Base-by-base conservation (phyloP, 306 rosid genomes). In the Castanea mollissima region DNA sequence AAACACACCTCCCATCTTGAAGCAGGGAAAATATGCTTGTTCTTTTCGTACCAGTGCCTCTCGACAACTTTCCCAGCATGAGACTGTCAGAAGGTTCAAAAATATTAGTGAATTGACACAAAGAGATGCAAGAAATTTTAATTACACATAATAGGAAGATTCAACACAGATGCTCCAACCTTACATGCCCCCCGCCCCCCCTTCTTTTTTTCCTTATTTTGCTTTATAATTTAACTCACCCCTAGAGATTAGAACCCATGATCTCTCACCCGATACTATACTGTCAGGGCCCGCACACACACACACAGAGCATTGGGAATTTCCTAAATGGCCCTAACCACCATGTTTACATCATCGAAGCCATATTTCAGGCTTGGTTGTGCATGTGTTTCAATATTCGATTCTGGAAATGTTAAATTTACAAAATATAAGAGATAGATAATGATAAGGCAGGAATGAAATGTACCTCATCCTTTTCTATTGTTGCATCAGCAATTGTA, bases 1-100 rank as follows among this genome's bases (percentile, higher is more conserved):
- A 64, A 64, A 71, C 49, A 21, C 58, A 91, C 99, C 98, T 95
- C 99, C 99, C 98, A 95, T 92, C 98, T 95, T 74, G 99, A 95
- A 80, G 99, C 98, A 55, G 98, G 99, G 81, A 92, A 95, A 65
- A 95, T 95, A 82, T 91, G 98, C 88, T 95, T 95, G 89, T 95
- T 95, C 92, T 92, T 95, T 85, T 95, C 99, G 73, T 92, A 95
- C 99, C 99, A 95, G 76, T 95, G 99, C 89, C 98, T 90, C 89
- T 92, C 97, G 16, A 92, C 99, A 76, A 95, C 99, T 77, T 95
- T 95, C 73, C 99, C 99, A 60, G 99, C 99, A 89, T 95, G 99
- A 72, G 99, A 95, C 99, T 95, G 89, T 74, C 44, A 64, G 68
- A 63, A 69, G 31, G 63, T 5, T 57, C 75, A 73, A 57, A 67